A percentile compares a stretch with the other conserved stretches of the same genome.
These are phyloP conservation scores for Neurospora discreta DNA, from an alignment of 495 filamentous ascomycete genomes.

Conservation along the genomic window DNA sequence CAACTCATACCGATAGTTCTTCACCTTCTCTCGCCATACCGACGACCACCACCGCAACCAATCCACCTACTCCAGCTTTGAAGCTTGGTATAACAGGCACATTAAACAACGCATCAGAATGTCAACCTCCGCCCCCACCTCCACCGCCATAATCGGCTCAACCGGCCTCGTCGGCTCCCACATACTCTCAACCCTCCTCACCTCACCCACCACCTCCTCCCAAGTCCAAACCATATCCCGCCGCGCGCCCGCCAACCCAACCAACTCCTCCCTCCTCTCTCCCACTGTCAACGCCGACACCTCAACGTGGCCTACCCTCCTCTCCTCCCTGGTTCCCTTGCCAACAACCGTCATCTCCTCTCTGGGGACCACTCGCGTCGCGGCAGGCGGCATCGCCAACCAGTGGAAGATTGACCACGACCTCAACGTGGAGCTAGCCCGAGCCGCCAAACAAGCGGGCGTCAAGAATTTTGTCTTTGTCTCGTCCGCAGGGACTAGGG, in stretches of 20 bases:
- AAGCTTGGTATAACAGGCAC: neutral
- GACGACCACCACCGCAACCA: neutral
- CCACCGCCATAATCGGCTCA: constrained; percentile 41
- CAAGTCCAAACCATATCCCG: constrained; percentile 48
- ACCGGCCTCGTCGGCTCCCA: constrained; percentile 47
- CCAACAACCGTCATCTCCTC: constrained; percentile 53
- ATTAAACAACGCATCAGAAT: neutral
- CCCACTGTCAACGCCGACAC: constrained; percentile 36
- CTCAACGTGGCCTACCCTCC: constrained; percentile 42
- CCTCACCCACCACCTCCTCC: constrained; percentile 26
- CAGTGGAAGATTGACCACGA: constrained; percentile 72
- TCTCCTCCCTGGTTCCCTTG: constrained; percentile 41
- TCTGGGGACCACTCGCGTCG: constrained; percentile 53
- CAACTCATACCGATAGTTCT: neutral
- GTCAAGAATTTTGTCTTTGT: constrained; percentile 58
- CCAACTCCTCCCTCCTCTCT: constrained; percentile 38
- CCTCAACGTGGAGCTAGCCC: constrained; percentile 58
- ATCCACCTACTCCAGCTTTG: neutral
- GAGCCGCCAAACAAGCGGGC: constrained; percentile 51
- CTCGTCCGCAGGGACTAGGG: constrained; percentile 41
- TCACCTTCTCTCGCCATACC: neutral
- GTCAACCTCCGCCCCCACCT: neutral
- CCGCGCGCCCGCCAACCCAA: constrained; percentile 28
- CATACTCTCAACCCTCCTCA: constrained; percentile 46
- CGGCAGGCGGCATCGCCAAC: constrained; percentile 57